Base-by-base conservation (phyloP, 768 basidiomycete species). In the Amanita fuliginea region DNA sequence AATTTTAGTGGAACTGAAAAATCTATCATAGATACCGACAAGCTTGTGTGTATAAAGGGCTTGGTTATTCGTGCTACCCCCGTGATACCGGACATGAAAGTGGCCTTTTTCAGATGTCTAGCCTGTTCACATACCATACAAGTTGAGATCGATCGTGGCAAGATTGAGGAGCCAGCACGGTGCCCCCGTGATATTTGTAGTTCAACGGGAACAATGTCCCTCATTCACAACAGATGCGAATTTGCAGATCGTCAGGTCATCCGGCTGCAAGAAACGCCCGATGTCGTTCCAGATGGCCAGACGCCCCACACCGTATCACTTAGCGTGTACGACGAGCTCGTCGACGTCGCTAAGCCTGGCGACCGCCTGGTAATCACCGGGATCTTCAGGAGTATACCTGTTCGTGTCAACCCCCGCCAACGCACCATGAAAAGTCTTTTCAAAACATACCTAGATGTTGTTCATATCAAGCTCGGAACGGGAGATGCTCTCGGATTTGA, bases 51-150 rank as follows among this genome's bases (percentile, higher is more conserved):
- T 50, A 86, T 99, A 69, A 96, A 95, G 63, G 96, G 96, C 51
- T 80, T 99, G 6, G 92, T 98, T 58, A 98, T 99, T 53, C 86
- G 96, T 19, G 89, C 94, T 0, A 97, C 96, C 0, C 91, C 95
- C 9, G 87, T 99, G 59, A 97, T 98, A 52, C 96, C 96, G 3
- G 96, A 99, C 66, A 98, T 99, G 96, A 94, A 95, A 67, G 81
- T 81, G 55, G 96, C 95, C 18, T 98, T 99, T 73, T 99, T 99
- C 78, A 87, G 94, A 48, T 99, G 96, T 67, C 72, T 90, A 22
- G 86, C 85, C 33, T 99, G 96, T 64, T 86, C 86, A 35, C 96
- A 98, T 65, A 97, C 96, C n/a, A 82, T 92, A 6, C 92, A 92
- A 61, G 88, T 91, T 54, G 93, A 96, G 60, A 96, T 98, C 44